Evolutionary conservation across 2,329 filamentous ascomycete species (phyloP), one percentile per base, ranked within the genome.

Genomic region (Dichotomopilus funicola): DNA sequence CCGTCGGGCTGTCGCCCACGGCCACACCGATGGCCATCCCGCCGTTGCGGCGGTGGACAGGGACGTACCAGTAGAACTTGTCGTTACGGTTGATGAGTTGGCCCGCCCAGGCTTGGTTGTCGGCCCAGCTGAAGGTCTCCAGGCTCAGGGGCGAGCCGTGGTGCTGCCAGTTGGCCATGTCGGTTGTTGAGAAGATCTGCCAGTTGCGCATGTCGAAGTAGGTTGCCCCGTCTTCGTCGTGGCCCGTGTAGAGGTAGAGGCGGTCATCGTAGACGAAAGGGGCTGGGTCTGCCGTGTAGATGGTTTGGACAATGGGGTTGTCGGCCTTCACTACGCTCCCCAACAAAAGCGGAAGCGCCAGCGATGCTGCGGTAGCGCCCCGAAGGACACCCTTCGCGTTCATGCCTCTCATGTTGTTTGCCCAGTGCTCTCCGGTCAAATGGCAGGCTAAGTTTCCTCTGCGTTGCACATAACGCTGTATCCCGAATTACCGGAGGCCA

Each of bases 291-390:
- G 48, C 36, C 10, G 48, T 49, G 37, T 49, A 49, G 19, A 49
- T 40, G 0, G 48, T 49, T 13, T 49, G 48, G 1, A 49, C 19
- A 31, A 49, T 49, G 36, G 48, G 48, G 48, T 49, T 49, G 37
- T 49, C 48, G 27, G 44, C 44, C 56, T 46, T 55, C 45, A 51
- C 13, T 55, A 13, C 56, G 49, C 55, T 51, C 44, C 31, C 53
- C 5, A 41, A 53, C 54, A 27, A 27, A 27, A 27, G 19, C 19
- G 19, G 19, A 27, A 27, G 19, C 19, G 19, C 19, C 19, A 27
- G 19, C 19, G 19, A 27, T 27, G 19, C 19, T 27, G 19, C 19
- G 19, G 19, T 27, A 27, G 19, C 19, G 19, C 19, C 19, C 19
- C 19, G 19, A 27, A 27, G 19, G 19, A 27, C 3, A 27, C 19